phyloP scores from a whole-genome alignment of 768 basidiomycete species.

The Phaffia australis region DNA sequence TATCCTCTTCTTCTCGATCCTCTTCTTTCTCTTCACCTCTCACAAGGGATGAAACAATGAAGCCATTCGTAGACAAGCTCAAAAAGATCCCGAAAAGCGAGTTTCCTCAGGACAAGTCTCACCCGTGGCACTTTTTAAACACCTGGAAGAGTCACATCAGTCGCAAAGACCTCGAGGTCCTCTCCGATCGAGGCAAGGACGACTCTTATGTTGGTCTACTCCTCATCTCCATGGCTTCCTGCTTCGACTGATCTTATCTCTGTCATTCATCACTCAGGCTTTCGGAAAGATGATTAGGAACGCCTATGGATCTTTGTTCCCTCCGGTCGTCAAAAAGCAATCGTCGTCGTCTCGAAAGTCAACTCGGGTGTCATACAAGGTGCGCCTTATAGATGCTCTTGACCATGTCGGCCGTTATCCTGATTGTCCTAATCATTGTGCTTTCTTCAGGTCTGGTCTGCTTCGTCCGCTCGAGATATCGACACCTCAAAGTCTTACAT shows the following conservation, averaged over 20 bases:
- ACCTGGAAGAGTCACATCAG: conserved; percentile 36
- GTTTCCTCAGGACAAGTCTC: conserved; percentile 16
- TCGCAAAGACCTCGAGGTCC: conserved; percentile 37
- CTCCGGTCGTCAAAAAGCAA: conserved; percentile 26
- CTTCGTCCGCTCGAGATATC: conserved; percentile 37
- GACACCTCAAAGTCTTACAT: conserved; percentile 38
- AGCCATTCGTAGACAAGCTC: conserved; percentile 39
- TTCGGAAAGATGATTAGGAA: conserved; percentile 27
- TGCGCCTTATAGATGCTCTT: neutral
- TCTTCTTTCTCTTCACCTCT: neutral
- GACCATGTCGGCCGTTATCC: too few species aligned
- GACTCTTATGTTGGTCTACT: conserved; percentile 35
- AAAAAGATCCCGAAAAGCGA: conserved; percentile 22
- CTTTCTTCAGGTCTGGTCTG: conserved; percentile 36
- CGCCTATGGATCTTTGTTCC: conserved; percentile 32
- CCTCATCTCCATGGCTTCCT: neutral
- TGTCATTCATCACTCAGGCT: too few species aligned
- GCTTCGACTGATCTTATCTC: neutral
- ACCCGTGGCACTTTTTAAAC: conserved; percentile 35
- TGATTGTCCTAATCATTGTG: neutral
- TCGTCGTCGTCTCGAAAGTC: neutral
- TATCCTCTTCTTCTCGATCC: neutral
- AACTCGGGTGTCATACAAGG: neutral
- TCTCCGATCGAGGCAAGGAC: conserved; percentile 35
- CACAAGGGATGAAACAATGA: conserved; percentile 35